Evolutionary conservation across 2,329 filamentous ascomycete species (phyloP).

Genomic region (Fusarium domesticum): DNA sequence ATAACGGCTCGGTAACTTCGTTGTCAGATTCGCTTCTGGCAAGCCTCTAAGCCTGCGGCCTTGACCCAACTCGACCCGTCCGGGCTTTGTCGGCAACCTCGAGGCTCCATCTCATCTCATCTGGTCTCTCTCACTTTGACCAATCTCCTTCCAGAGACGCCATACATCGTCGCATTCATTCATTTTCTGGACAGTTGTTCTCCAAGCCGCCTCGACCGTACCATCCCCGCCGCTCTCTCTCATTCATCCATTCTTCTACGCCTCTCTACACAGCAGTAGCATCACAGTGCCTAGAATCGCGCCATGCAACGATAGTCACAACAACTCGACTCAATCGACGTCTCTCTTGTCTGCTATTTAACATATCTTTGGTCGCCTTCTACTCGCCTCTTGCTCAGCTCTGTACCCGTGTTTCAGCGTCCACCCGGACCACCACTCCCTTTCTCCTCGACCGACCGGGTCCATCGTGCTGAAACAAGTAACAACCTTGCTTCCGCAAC

Average conservation of each 20-base stretch:
- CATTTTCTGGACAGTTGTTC: conserved; percentile 5
- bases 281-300: neutral
- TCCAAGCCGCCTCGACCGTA: conserved; percentile 1
- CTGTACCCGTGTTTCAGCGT: conserved; percentile 10
- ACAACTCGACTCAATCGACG: conserved; percentile 9
- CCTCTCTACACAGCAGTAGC: conserved; percentile 1
- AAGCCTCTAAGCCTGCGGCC: conserved; percentile 3
- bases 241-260: conserved; percentile 12
- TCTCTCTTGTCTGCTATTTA: conserved; percentile 6
- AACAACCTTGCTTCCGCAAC: conserved; percentile 19
- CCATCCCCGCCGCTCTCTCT: conserved; percentile 7
- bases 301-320: conserved; percentile 8
- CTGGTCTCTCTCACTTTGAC: conserved; percentile 5
- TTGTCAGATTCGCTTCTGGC: neutral
- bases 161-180: conserved; percentile 11
- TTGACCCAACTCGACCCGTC: conserved; percentile 4
- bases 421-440: conserved; percentile 10
- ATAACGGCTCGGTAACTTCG: neutral
- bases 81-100: conserved; percentile 7
- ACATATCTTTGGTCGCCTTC: conserved; percentile 7
- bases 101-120: conserved; percentile 17
- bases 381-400: conserved; percentile 1
- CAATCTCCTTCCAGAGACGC: conserved; percentile 16
- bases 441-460: conserved; percentile 9
- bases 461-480: conserved; percentile 28